Conservation (phyloP, 2,329 filamentous ascomycete species). For the Colletotrichum sidae region DNA sequence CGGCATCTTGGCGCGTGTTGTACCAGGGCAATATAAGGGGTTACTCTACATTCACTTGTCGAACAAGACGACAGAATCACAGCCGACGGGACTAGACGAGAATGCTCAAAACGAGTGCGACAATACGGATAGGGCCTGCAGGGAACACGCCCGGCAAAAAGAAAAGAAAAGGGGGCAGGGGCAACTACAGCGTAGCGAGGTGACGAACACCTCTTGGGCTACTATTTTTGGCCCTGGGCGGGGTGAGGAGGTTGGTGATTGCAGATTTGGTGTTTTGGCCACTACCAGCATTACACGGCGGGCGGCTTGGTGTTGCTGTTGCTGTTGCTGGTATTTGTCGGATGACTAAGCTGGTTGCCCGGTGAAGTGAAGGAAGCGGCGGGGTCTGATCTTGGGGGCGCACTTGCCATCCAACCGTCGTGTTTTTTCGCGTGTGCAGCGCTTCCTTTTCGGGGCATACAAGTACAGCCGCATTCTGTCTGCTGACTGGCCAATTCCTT, state of each 20-base stretch:
- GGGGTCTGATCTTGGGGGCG: not conserved
- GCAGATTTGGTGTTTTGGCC: conserved; percentile 28
- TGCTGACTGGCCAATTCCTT: conserved; percentile 15
- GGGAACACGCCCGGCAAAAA: conserved; percentile 6
- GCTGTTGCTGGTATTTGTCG: conserved; percentile 7
- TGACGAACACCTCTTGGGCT: conserved; percentile 33
- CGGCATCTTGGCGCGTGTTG: conserved; percentile 39
- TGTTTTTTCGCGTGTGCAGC: conserved; percentile 33
- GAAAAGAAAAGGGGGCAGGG: conserved; percentile 6
- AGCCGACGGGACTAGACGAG: conserved; percentile 18
- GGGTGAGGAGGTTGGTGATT: conserved; percentile 37
- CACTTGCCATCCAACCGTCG: conserved; percentile 2
- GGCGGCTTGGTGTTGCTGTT: conserved; percentile 25
- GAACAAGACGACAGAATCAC: conserved; percentile 13
- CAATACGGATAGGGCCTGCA: not conserved
- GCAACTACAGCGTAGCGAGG: conserved; percentile 28
- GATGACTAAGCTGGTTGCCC: conserved; percentile 35
- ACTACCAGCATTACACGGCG: conserved; percentile 9
- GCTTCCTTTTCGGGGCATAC: conserved; percentile 6
- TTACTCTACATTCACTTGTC: conserved; percentile 16
- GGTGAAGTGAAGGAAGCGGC: conserved; percentile 14
- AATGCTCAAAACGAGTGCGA: conserved; percentile 18
- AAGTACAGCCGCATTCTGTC: not conserved
- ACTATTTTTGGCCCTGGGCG: conserved; percentile 35
- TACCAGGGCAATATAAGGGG: conserved; percentile 27